Evolutionary conservation across 768 basidiomycete genomes (phyloP).

Genomic region (Pisolithus orientalis): DNA sequence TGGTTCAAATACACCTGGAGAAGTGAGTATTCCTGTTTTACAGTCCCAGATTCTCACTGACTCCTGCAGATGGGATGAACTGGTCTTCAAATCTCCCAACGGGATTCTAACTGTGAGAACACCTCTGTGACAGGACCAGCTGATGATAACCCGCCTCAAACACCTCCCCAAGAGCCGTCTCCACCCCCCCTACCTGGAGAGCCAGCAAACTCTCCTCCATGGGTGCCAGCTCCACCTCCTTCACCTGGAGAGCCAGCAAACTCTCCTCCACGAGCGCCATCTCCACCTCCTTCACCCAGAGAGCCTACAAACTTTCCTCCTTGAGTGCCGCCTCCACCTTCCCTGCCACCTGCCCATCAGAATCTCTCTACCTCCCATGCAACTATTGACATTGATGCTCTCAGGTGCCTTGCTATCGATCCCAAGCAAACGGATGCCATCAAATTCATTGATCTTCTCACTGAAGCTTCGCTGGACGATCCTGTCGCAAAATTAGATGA

Average conservation of each 20-base stretch:
- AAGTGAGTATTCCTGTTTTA: too few species aligned
- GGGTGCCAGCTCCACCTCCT: not conserved
- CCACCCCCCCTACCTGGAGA: too few species aligned
- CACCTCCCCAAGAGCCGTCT: not conserved
- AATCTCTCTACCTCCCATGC: not conserved
- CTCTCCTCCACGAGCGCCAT: not conserved
- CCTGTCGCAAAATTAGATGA: conserved; percentile 11
- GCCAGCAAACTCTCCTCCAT: too few species aligned
- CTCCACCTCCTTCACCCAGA: not conserved
- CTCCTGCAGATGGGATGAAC: not conserved
- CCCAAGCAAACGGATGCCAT: not conserved
- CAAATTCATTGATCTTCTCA: conserved; percentile 6
- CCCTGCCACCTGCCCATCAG: not conserved
- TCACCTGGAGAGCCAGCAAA: too few species aligned
- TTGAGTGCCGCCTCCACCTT: not conserved
- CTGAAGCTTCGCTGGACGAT: conserved; percentile 6
- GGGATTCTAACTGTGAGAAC: not conserved
- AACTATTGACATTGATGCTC: not conserved
- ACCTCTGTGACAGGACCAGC: not conserved
- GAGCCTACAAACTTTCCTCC: not conserved
- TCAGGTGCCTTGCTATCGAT: not conserved
- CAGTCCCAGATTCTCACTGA: not conserved
- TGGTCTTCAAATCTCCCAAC: not conserved
- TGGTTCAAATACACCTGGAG: not conserved
- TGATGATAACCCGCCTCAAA: not conserved